Evolutionary conservation across 805 yeast genomes (phyloP).

Genomic region (Monosporozyma unispora): DNA sequence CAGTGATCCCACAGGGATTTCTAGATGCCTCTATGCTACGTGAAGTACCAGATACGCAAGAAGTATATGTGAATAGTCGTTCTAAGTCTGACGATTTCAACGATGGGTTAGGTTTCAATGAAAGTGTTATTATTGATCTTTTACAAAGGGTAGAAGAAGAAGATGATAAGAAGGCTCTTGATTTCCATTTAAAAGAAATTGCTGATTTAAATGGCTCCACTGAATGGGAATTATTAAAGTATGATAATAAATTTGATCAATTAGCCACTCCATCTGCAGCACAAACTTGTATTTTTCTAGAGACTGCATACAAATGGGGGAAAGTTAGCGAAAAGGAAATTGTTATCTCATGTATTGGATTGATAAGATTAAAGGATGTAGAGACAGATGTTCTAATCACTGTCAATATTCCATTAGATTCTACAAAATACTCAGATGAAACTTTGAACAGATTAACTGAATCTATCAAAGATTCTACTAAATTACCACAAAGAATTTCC

Average conservation of each 20-base stretch:
- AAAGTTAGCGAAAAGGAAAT: slow-evolving; percentile 28
- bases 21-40: slow-evolving; percentile 73
- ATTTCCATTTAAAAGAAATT: slow-evolving; percentile 49
- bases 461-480: background rate
- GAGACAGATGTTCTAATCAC: slow-evolving; percentile 56
- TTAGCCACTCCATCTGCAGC: background rate
- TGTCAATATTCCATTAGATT: slow-evolving; percentile 45
- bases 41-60: slow-evolving; percentile 89
- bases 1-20: slow-evolving; percentile 48
- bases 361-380: slow-evolving; percentile 43
- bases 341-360: slow-evolving; percentile 45
- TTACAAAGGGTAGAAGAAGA: slow-evolving; percentile 41
- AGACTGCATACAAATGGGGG: slow-evolving; percentile 48
- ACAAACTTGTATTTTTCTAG: slow-evolving; percentile 32
- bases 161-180: slow-evolving; percentile 36
- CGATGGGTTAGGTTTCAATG: slow-evolving; percentile 36
- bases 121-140: slow-evolving; percentile 56
- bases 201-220: slow-evolving; percentile 35
- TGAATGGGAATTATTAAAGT: slow-evolving; percentile 25
- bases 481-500: slow-evolving; percentile 9
- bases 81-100: slow-evolving; percentile 23
- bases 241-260: slow-evolving; percentile 6
- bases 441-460: background rate
- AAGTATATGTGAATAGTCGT: slow-evolving; percentile 57
- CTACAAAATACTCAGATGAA: slow-evolving; percentile 1